These are phyloP conservation scores for Myxozyma nipponensis DNA, from an alignment of 805 yeast species.

Conservation along the genomic window DNA sequence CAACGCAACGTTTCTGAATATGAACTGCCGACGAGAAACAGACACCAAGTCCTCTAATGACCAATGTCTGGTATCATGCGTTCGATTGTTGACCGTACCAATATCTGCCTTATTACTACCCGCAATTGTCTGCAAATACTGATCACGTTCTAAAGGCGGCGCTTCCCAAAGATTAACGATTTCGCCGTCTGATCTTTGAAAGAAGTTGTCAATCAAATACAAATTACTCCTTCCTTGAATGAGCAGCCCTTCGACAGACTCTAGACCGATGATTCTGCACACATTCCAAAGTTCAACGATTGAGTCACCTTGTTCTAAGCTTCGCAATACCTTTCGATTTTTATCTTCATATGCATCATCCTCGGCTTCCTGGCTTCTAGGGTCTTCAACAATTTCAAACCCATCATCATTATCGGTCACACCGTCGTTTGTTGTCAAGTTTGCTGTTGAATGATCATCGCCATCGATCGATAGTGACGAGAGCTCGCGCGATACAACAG, in stretches of 20 bases:
- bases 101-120: constrained; percentile 40
- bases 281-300: constrained; percentile 73
- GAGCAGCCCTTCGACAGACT: constrained; percentile 68
- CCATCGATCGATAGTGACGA: constrained; percentile 7
- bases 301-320: constrained; percentile 64
- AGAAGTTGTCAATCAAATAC: constrained; percentile 68
- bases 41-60: constrained; percentile 54
- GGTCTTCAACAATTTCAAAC: constrained; percentile 31
- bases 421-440: constrained; percentile 10
- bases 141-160: constrained; percentile 58
- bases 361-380: constrained; percentile 30
- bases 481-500: constrained; percentile 5
- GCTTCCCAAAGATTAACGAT: constrained; percentile 66
- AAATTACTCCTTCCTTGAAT: constrained; percentile 63
- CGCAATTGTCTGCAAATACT: constrained; percentile 60
- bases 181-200: constrained; percentile 50
- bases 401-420: constrained; percentile 31
- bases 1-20: constrained; percentile 74
- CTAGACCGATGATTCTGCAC: constrained; percentile 71
- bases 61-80: constrained; percentile 45
- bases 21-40: constrained; percentile 68
- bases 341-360: constrained; percentile 48
- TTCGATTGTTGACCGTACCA: constrained; percentile 7
- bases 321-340: constrained; percentile 68
- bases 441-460: neutral